Evolutionary conservation across 108 stramenopile species (phyloP), one percentile per base, ranked within the genome.

Genomic region (Cyclotella cryptica): DNA sequence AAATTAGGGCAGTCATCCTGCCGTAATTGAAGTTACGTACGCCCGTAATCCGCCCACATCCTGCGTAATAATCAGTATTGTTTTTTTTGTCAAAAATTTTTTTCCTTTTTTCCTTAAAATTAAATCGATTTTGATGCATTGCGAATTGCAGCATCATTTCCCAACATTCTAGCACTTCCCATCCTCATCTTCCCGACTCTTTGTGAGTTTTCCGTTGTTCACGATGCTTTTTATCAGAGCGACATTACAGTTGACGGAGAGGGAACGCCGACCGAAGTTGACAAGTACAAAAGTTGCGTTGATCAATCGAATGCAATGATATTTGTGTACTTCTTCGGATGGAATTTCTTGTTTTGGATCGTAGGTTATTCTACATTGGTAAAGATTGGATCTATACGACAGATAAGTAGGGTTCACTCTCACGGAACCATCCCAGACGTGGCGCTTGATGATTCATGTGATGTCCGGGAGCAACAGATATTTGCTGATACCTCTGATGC

Each of bases 161-260:
- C 92, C 11, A 93, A 93, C 49, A 88, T 93, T 71, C 83, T 93
- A 14, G 85, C 88, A 6, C 65, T 92, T 43, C 92, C 92, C 2
- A 89, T 93, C 69, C 44, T 93, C 57, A 85, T 93, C 40, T 93
- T 93, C 72, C 92, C 92, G 12, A 81, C 86, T 39, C 80, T 93
- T 1, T 93, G 92, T 68, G 92, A 93, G 69, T 90, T 85, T 72
- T 60, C 80, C 9, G 87, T 89, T 6, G 88, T 93, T 13, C 75
- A 89, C 44, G 78, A 89, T 71, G 76, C 75, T 22, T 89, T 86
- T 67, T 67, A 62, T 21, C 52, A 70, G 61, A 77, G 77, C 12
- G 74, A 55, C 28, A 43, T 15, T 52, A 29, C 46, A n/a, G 27
- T 24, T 10, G 69, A 76, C 19, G 43, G 21, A 12, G 55, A 57